Evolutionary conservation across 768 basidiomycete species (phyloP).

Genomic region (Suillus bovinus): DNA sequence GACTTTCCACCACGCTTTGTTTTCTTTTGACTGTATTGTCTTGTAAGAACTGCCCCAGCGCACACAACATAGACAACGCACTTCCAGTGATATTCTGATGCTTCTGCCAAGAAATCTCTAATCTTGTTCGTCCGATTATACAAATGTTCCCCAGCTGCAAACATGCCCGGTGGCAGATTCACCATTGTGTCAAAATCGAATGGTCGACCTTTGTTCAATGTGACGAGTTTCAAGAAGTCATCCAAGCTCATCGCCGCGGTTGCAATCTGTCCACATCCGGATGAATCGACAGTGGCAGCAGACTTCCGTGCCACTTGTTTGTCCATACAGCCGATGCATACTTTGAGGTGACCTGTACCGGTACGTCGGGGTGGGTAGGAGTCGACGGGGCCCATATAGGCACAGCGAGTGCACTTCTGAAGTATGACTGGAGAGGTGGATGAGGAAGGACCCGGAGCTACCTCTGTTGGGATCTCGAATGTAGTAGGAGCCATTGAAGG

Average conservation of each 20-base stretch:
- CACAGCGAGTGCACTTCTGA: constrained; percentile 35
- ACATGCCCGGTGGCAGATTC: constrained; percentile 32
- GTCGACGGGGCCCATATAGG: constrained; percentile 30
- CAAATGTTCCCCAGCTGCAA: constrained; percentile 33
- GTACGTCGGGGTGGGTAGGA: constrained; percentile 32
- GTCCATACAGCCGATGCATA: constrained; percentile 34
- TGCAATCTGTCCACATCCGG: constrained; percentile 35
- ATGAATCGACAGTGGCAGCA: constrained; percentile 28
- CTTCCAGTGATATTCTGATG: constrained; percentile 38
- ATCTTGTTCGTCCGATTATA: constrained; percentile 38
- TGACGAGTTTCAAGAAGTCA: constrained; percentile 34
- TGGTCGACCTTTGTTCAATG: constrained; percentile 31
- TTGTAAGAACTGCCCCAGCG: constrained; percentile 3
- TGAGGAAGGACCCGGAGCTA: constrained; percentile 12
- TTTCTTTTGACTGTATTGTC: constrained; percentile 30
- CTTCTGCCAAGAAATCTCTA: constrained; percentile 34
- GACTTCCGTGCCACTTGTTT: constrained; percentile 36
- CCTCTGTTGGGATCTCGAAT: constrained; percentile 22
- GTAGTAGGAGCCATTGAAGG: constrained; percentile 15
- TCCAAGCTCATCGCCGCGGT: constrained; percentile 36
- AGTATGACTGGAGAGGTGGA: constrained; percentile 7
- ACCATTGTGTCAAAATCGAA: constrained; percentile 39
- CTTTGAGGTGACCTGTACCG: constrained; percentile 32
- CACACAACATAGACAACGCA: constrained; percentile 16
- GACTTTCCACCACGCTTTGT: constrained; percentile 37